Percentiles rank a stretch among this genome's conserved stretches.
phyloP scores from a whole-genome alignment of 495 filamentous ascomycete species.

The Thermochaetoides thermophila region DNA sequence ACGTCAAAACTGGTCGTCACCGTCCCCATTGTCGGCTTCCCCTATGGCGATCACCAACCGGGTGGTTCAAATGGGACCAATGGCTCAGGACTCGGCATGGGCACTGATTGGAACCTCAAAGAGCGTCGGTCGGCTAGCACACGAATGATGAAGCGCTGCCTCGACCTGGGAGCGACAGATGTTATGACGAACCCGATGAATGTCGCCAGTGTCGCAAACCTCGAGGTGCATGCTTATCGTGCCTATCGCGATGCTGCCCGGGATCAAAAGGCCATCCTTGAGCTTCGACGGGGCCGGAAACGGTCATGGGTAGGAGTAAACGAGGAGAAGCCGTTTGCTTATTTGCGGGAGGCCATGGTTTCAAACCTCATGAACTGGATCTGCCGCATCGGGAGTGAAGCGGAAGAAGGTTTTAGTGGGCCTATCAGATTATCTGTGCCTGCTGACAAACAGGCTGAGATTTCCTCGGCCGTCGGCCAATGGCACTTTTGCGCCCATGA shows the following conservation, averaged over 20 bases:
- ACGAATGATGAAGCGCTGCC: slow-evolving; percentile 42
- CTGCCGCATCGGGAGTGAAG: slow-evolving; percentile 48
- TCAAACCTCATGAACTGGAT: slow-evolving; percentile 85
- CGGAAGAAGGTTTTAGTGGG: slow-evolving; percentile 27
- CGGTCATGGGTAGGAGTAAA: slow-evolving; percentile 87
- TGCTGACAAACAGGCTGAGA: slow-evolving; percentile 40
- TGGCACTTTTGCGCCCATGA: slow-evolving; percentile 87
- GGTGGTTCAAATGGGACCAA: slow-evolving; percentile 17
- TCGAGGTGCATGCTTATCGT: slow-evolving; percentile 72
- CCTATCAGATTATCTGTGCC: slow-evolving; percentile 38
- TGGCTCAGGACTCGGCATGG: slow-evolving; percentile 18
- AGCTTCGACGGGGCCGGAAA: slow-evolving; percentile 55
- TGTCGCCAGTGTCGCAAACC: slow-evolving; percentile 48
- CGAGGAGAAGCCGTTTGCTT: slow-evolving; percentile 75
- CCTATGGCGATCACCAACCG: slow-evolving; percentile 12
- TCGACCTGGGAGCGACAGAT: slow-evolving; percentile 77
- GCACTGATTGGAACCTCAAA: slow-evolving; percentile 5
- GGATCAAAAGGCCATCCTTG: slow-evolving; percentile 51
- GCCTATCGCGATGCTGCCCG: slow-evolving; percentile 54
- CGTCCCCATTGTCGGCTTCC: slow-evolving; percentile 44
- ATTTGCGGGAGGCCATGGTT: slow-evolving; percentile 75
- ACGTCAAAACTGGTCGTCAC: slow-evolving; percentile 61
- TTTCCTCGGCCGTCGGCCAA: slow-evolving; percentile 54
- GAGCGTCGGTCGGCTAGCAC: slow-evolving; percentile 22
- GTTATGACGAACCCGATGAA: slow-evolving; percentile 67